phyloP scores from a whole-genome alignment of 148 eudicot species.

The Cornus kousa region DNA sequence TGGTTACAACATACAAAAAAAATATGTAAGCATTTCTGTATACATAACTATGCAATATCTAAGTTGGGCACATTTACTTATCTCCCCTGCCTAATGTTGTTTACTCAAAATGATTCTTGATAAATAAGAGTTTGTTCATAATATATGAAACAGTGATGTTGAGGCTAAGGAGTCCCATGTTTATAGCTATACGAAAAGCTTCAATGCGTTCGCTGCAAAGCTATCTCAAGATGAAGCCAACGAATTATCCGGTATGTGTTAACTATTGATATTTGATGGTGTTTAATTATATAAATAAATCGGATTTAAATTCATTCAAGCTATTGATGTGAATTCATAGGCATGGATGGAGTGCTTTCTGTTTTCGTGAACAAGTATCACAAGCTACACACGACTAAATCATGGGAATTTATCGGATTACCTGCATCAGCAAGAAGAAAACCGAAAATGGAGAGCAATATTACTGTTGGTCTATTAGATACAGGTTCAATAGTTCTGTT shows the following conservation, averaged over 20 bases:
- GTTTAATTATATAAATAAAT: no score
- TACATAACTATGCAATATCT: no score
- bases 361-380: conserved; percentile 58
- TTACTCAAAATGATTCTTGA: background rate
- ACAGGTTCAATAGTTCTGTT: conserved; percentile 42
- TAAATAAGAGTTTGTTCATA: background rate
- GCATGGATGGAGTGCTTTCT: conserved; percentile 67
- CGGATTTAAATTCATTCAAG: background rate
- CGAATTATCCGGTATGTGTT: conserved; percentile 46
- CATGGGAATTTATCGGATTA: conserved; percentile 87
- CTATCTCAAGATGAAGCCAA: conserved; percentile 64
- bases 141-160: conserved; percentile 37
- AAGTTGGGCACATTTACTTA: no score
- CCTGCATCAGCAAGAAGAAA: conserved; percentile 57
- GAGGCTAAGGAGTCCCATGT: conserved; percentile 72
- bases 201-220: conserved; percentile 90
- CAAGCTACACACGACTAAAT: conserved; percentile 77
- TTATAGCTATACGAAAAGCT: conserved; percentile 71
- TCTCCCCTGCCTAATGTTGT: no score
- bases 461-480: conserved; percentile 69
- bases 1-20: background rate
- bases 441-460: conserved; percentile 48
- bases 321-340: conserved; percentile 26
- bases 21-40: background rate
- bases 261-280: background rate